Conservation (phyloP, 73 alveolate species). For the Paramecium caudatum region DNA sequence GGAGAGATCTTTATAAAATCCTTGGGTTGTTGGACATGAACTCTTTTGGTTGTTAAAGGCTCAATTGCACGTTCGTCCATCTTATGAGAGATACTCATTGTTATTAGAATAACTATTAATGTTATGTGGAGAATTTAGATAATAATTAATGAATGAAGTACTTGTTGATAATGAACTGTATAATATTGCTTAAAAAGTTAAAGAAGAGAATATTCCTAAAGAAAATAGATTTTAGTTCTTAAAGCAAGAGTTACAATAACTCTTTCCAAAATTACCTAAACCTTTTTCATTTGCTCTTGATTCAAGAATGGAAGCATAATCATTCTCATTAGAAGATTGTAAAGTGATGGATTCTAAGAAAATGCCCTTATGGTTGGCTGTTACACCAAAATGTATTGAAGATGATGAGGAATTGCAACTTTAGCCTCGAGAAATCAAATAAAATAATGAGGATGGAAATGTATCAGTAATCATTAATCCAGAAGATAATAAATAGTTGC, state of each 20-base stretch:
- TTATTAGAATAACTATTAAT: slow-evolving; percentile 86
- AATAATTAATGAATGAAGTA: slow-evolving; percentile 80
- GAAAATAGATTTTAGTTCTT: neutral
- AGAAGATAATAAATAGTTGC: slow-evolving; percentile 14
- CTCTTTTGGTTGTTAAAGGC: slow-evolving; percentile 92
- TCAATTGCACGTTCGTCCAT: slow-evolving; percentile 83
- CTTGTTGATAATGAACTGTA: slow-evolving; percentile 80
- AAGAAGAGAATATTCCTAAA: slow-evolving; percentile 56
- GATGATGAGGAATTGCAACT: neutral
- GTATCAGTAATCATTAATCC: neutral
- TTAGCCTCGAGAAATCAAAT: neutral
- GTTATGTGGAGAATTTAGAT: slow-evolving; percentile 89
- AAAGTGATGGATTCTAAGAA: slow-evolving; percentile 78
- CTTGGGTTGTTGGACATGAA: slow-evolving; percentile 96
- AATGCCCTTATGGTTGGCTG: slow-evolving; percentile 75
- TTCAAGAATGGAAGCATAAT: slow-evolving; percentile 70
- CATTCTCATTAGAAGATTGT: slow-evolving; percentile 63
- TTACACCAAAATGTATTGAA: neutral
- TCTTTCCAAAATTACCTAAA: slow-evolving; percentile 54
- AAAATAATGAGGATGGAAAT: neutral
- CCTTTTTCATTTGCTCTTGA: slow-evolving; percentile 75
- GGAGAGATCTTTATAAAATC: slow-evolving; percentile 91
- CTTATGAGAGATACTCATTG: slow-evolving; percentile 87
- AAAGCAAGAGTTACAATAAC: slow-evolving; percentile 8
- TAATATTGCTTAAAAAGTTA: slow-evolving; percentile 56